These are phyloP conservation scores for Phaseolus lunatus DNA, from an alignment of 306 rosid genomes.

Conservation along the genomic window DNA sequence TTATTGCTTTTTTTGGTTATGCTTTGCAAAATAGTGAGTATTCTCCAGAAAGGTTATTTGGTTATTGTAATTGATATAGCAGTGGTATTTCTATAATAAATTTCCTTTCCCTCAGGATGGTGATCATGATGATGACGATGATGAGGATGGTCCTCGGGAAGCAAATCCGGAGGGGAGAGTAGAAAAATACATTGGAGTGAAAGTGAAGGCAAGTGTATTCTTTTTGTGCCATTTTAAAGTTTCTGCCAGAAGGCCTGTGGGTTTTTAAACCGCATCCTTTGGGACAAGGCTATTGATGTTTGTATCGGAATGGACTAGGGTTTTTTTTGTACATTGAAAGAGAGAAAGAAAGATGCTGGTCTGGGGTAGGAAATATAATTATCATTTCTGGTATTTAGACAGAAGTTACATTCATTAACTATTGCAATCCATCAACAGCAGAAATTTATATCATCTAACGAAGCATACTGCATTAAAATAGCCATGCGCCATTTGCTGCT, in stretches of 20 bases:
- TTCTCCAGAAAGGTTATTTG: not conserved
- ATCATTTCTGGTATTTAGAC: constrained; percentile 16
- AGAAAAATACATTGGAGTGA: constrained; percentile 95
- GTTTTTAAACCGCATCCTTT: not conserved
- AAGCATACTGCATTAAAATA: not conserved
- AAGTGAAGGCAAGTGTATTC: constrained; percentile 87
- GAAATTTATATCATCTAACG: constrained; percentile 7
- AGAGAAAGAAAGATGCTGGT: not conserved
- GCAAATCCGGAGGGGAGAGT: constrained; percentile 90
- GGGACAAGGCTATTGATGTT: not conserved
- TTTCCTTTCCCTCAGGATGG: constrained; percentile 73
- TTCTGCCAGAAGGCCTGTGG: constrained; percentile 3
- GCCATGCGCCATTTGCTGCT: not conserved
- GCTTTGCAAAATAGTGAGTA: constrained; percentile 23
- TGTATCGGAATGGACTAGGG: not conserved
- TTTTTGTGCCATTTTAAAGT: constrained; percentile 20
- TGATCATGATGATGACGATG: constrained; percentile 83
- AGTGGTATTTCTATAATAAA: constrained; percentile 34
- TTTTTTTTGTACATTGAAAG: constrained; percentile 18
- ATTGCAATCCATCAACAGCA: constrained; percentile 5
- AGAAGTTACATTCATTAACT: constrained; percentile 30
- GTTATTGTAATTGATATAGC: constrained; percentile 29
- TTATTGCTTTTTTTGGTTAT: constrained; percentile 28
- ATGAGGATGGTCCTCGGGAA: constrained; percentile 84
- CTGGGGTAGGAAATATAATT: constrained; percentile 3